Base-by-base conservation (phyloP, 164 flowering plant species). In the Houttuynia cordata region DNA sequence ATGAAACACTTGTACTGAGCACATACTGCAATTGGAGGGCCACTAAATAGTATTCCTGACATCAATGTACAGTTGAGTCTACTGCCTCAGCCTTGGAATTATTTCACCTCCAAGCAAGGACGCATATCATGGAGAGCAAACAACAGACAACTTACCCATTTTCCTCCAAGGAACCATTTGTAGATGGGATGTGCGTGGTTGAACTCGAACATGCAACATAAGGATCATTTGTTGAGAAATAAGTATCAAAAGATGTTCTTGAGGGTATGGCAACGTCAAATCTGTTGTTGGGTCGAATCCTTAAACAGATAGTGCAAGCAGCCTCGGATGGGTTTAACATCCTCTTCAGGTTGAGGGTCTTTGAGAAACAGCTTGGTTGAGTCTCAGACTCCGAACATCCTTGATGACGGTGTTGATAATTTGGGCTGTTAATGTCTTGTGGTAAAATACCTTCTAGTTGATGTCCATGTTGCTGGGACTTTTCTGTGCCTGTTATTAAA, bases 361-460 rank as follows among this genome's bases (percentile, higher is more conserved):
- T 78, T 37, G 79, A 71, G 61, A 78, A 79, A 67, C 83, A 86
- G 61, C 74, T 70, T 1, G 78, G 74, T 64, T 76, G 84, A 64
- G 39, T 62, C 65, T 77, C 79, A 3, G 67, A 68, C 60, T 81
- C 83, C 25, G 69, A 70, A 64, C 42, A 47, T 39, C 71, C 53
- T 24, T 65, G 62, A 54, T 17, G 19, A 24, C 13, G 17, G 64
- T 39, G 60, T 52, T 63, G 65, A 52, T 21, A 39, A 37, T 56
- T 67, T 22, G 7, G 30, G 62, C 53, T 25, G 24, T 34, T 52
- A 24, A 20, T 62, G 61, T 62, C 71, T 54, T 63, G 60, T 3
- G 57, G 62, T 37, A 58, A 64, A 63, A 51, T 59, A 68, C 47
- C 20, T 64, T 57, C 68, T 37, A 37, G 54, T 5, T 55, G 53